Percentiles rank a stretch among this genome's conserved stretches.
Evolutionary conservation across 176 grass and related monocot genomes (phyloP).

Genomic region (Triticum aestivum): DNA sequence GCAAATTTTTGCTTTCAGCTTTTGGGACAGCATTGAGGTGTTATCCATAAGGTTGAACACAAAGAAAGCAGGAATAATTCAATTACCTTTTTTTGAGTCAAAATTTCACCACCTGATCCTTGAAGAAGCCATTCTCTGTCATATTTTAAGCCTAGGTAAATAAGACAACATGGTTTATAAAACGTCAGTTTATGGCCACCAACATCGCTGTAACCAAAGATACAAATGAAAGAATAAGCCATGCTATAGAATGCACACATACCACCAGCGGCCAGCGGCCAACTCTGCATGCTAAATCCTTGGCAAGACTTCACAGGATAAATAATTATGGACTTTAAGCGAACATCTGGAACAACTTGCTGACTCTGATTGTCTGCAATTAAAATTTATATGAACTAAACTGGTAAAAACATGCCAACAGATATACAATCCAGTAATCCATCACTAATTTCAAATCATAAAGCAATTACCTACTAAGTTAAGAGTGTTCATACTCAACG

Average conservation of each 20-base stretch:
- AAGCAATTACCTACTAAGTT: constrained; percentile 56
- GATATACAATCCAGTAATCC: not conserved
- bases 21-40: not conserved
- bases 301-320: constrained; percentile 97
- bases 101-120: constrained; percentile 75
- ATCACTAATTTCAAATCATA: not conserved
- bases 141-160: constrained; percentile 71
- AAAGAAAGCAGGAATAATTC: not conserved
- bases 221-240: not conserved
- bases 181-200: not conserved
- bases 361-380: constrained; percentile 44
- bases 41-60: not conserved
- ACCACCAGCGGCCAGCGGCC: constrained; percentile 78
- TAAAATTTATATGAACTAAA: constrained; percentile 17
- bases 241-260: constrained; percentile 30
- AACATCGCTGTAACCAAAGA: constrained; percentile 1
- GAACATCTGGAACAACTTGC: constrained; percentile 35
- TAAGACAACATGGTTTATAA: not conserved
- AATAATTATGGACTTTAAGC: constrained; percentile 74
- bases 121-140: constrained; percentile 98
- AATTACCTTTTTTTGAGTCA: constrained; percentile 88
- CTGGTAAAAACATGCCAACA: constrained; percentile 3
- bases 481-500: constrained; percentile 36
- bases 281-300: constrained; percentile 67
- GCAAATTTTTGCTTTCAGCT: not conserved